A percentile compares a stretch with the other conserved stretches of the same genome.
phyloP scores from a whole-genome alignment of 2,329 filamentous ascomycete genomes.

The Arthrobotrys sinensis region DNA sequence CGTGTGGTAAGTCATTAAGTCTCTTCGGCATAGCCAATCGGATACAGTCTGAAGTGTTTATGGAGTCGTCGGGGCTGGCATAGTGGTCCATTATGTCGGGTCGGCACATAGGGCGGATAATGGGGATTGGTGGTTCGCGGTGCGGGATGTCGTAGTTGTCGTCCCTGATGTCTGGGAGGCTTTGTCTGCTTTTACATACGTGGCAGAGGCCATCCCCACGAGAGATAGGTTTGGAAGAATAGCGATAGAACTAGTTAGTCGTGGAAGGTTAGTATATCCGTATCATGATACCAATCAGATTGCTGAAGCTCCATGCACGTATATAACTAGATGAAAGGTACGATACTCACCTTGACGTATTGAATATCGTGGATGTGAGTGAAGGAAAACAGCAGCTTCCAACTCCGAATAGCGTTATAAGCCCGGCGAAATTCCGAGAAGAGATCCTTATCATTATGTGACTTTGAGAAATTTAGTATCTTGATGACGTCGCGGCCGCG shows the following conservation, averaged over 20 bases:
- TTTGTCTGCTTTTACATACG: neutral
- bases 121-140: neutral
- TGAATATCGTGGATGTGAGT: conserved; percentile 9
- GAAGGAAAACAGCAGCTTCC: conserved; percentile 5
- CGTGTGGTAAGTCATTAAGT: neutral
- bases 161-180: neutral
- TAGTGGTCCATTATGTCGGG: conserved; percentile 18
- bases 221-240: neutral
- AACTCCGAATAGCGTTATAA: neutral
- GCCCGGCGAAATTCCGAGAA: neutral
- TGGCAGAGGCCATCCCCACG: neutral
- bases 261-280: neutral
- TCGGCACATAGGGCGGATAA: neutral
- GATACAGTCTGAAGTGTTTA: neutral
- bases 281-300: no score
- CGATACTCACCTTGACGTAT: neutral
- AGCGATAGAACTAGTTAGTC: neutral
- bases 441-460: conserved; percentile 3
- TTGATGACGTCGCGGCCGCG: neutral
- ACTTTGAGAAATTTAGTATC: neutral
- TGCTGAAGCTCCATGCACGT: no score
- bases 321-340: neutral
- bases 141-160: neutral
- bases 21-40: neutral
- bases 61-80: neutral